phyloP scores from a whole-genome alignment of 495 filamentous ascomycete genomes.

The Chaetomium cochliodes region DNA sequence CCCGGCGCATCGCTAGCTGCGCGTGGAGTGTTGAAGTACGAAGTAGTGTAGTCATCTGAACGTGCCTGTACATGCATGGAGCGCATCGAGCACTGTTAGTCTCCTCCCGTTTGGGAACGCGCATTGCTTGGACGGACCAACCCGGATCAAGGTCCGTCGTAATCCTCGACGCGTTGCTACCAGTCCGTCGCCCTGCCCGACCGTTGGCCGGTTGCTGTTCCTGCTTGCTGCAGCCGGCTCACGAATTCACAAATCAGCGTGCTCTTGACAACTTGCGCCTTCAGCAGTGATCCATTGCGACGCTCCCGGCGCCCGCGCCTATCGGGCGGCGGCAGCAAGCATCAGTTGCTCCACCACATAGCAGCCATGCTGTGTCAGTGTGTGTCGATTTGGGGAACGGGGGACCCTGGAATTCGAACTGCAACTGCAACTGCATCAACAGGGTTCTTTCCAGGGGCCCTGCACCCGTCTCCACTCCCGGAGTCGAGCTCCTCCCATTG shows the following conservation, averaged over 20 bases:
- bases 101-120: not conserved
- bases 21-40: no score
- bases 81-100: slow-evolving; percentile 7
- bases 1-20: slow-evolving; percentile 4
- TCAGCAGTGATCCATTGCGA: slow-evolving; percentile 5
- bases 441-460: slow-evolving; percentile 17
- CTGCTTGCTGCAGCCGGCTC: not conserved
- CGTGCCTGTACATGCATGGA: not conserved
- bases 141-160: not conserved
- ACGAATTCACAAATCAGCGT: slow-evolving; percentile 13
- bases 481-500: slow-evolving; percentile 10
- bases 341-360: not conserved
- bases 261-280: slow-evolving; percentile 19
- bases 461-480: slow-evolving; percentile 24
- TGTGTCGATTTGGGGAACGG: slow-evolving; percentile 18
- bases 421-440: slow-evolving; percentile 13
- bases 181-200: slow-evolving; percentile 17
- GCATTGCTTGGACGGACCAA: slow-evolving; percentile 12
- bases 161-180: slow-evolving; percentile 22
- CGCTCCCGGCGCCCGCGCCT: not conserved
- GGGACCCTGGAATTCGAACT: slow-evolving; percentile 25
- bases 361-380: slow-evolving; percentile 7
- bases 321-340: slow-evolving; percentile 9
- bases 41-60: no score
- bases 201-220: slow-evolving; percentile 7